These are phyloP conservation scores for Saccharomyces hybrid DNA, from an alignment of 1,139 yeast species.

Conservation along the genomic window DNA sequence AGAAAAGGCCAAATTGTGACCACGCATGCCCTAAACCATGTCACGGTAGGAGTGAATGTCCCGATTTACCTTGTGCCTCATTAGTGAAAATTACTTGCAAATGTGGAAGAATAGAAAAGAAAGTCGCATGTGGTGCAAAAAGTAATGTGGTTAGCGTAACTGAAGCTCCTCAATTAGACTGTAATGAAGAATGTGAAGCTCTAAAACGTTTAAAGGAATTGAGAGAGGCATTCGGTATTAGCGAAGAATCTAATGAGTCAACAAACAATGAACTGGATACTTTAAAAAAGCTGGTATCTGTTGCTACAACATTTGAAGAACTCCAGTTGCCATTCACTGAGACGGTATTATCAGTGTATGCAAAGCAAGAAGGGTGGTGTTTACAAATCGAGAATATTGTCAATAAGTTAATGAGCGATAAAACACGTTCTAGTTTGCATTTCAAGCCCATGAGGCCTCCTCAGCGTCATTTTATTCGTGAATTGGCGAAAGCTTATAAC, in stretches of 20 bases:
- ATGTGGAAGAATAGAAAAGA: slow-evolving; percentile 51
- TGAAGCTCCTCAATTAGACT: slow-evolving; percentile 28
- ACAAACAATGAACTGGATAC: slow-evolving; percentile 15
- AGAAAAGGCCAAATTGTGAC: slow-evolving; percentile 45
- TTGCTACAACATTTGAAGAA: slow-evolving; percentile 23
- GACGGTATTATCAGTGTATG: slow-evolving; percentile 38
- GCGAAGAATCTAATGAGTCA: slow-evolving; percentile 7
- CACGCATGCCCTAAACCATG: slow-evolving; percentile 59
- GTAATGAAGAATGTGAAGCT: slow-evolving; percentile 66
- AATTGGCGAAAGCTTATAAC: slow-evolving; percentile 51
- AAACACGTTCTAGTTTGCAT: slow-evolving; percentile 37
- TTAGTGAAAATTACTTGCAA: slow-evolving; percentile 46
- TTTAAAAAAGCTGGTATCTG: slow-evolving; percentile 7
- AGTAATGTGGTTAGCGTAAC: neutral
- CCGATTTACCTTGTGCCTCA: slow-evolving; percentile 46
- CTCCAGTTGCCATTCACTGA: slow-evolving; percentile 38
- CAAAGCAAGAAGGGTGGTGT: slow-evolving; percentile 59
- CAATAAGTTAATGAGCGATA: slow-evolving; percentile 40
- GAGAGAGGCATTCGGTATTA: slow-evolving; percentile 50
- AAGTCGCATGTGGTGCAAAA: slow-evolving; percentile 50
- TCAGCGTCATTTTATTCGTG: slow-evolving; percentile 67
- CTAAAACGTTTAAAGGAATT: slow-evolving; percentile 53
- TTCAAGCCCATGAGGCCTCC: slow-evolving; percentile 67
- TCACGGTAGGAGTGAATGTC: slow-evolving; percentile 52
- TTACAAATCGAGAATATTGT: slow-evolving; percentile 49